Base-by-base conservation (phyloP, 768 basidiomycete genomes). In the Pleurotus tuber-regium region DNA sequence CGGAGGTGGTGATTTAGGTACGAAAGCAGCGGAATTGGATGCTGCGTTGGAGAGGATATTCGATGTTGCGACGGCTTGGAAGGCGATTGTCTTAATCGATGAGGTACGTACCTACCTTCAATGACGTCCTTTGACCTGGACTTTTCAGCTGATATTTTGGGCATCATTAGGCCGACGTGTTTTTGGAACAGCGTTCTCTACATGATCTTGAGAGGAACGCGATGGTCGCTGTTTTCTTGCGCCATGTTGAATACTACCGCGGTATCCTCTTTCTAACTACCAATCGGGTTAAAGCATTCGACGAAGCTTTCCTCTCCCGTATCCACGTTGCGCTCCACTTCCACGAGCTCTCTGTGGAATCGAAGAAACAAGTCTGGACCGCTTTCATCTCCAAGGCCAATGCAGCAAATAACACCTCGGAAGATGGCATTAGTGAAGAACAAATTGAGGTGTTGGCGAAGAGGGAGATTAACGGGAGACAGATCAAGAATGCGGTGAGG, bases 321-420 rank as follows among this genome's bases (percentile, higher is more conserved):
- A 82, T 83, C 58, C 83, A 82, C 61, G 80, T 85, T 55, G 82
- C 84, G 1, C 69, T 87, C 4, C 81, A 83, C 65, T 86, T 84
- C 72, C 67, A 72, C 53, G 78, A 83, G 52, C 79, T 87, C 43
- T 70, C 72, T 36, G 63, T 71, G 11, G 68, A 72, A 16, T 80
- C 82, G 9, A 76, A 78, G 55, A 68, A 69, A n/a, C 74, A 82
- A 63, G 79, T 87, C 43, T 86, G 84, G 84, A 62, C 69, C 2
- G 82, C 82, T 0, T 86, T 86, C 68, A 71, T 86, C 51, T 57
- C 58, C 28, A 80, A 78, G 56, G 72, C 74, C 43, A 69, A 67
- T 24, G 69, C 69, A 6, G 23, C 41, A 36, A 19, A 35, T 19
- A 58, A 54, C 1, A n/a, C n/a, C n/a, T n/a, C n/a, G n/a, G n/a